Evolutionary conservation across 1,284 basidiomycete genomes (phyloP), one percentile per base, ranked within the genome.

Genomic region (Tilletia setariae): DNA sequence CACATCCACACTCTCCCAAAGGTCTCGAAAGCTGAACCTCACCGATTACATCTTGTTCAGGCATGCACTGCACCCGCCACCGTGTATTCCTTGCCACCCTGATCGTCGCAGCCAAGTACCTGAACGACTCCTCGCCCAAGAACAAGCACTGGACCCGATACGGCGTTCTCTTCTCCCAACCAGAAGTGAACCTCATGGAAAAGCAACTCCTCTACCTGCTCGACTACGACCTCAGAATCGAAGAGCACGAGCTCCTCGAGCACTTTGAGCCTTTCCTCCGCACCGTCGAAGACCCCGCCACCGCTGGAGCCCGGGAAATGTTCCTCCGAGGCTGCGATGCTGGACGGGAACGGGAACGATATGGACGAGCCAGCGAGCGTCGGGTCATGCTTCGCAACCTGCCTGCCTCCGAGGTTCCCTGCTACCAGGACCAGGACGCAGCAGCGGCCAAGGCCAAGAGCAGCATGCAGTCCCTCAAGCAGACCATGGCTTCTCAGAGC

Each of bases 41-140:
- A 9, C 28, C 19, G 9, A n/a, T 91, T 92, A 28, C 25, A 25
- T 40, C 35, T 4, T 40, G 4, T 40, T 11, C 16, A 61, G 56
- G 91, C 64, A 90, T 94, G 86, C 88, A 91, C 28, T 95, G 92
- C 84, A 94, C 94, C 4, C 88, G 92, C 65, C 94, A 97, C 83
- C 90, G 95, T 63, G 90, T 98, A 72, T 97, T 98, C 84, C 87
- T 98, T 75, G 94, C 95, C 46, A 90, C 91, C 0, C 89, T 98
- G 79, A 98, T 98, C 83, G 91, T 94, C 63, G 90, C 95, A 35
- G 91, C 94, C 76, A 98, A 98, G 85, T 98, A 98, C 84, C 88
- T 98, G 80, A 97, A 98, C 85, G 94, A 98, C 85, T 93, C 92
- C 35, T 84, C 83, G 53, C 84, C 84, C 21, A 97, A 95, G 87